These are phyloP conservation scores for Quercus alba DNA, from an alignment of 306 rosid genomes.

Conservation along the genomic window DNA sequence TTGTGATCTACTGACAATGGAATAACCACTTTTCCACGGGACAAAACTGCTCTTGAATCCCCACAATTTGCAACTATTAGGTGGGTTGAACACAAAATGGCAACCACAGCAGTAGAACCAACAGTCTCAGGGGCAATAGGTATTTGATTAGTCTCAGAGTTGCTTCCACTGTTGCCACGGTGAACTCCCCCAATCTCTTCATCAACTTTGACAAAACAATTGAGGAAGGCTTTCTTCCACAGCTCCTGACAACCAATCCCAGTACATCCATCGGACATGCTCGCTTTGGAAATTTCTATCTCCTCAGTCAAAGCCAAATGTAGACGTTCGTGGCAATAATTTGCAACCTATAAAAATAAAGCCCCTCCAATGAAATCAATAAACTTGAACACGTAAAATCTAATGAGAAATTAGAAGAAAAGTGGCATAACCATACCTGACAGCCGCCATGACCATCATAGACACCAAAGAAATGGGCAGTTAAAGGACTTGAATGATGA, in stretches of 20 bases:
- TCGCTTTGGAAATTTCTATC: conserved; percentile 38
- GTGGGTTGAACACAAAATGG: conserved; percentile 54
- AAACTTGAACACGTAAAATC: conserved; percentile 11
- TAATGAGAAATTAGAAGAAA: not conserved
- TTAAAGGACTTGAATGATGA: conserved; percentile 17
- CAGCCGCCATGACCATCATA: conserved; percentile 88
- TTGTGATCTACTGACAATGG: conserved; percentile 81
- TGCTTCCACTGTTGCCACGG: conserved; percentile 16
- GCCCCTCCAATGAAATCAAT: conserved; percentile 3
- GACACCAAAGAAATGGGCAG: conserved; percentile 69
- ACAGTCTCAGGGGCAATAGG: conserved; percentile 68
- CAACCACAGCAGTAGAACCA: conserved; percentile 85
- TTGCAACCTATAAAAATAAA: conserved; percentile 59
- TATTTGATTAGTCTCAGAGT: conserved; percentile 28
- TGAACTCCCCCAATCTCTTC: conserved; percentile 57
- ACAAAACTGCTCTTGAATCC: conserved; percentile 81
- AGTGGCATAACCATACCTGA: conserved; percentile 42
- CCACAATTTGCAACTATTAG: conserved; percentile 76
- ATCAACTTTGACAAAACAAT: conserved; percentile 65
- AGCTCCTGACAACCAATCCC: conserved; percentile 40
- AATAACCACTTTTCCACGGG: conserved; percentile 61
- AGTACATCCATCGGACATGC: conserved; percentile 18
- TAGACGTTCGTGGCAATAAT: conserved; percentile 63
- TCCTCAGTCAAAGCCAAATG: conserved; percentile 67
- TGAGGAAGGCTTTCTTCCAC: conserved; percentile 61